Base-by-base conservation (phyloP, 495 filamentous ascomycete genomes). In the Paragyromitra xinjiangensis region DNA sequence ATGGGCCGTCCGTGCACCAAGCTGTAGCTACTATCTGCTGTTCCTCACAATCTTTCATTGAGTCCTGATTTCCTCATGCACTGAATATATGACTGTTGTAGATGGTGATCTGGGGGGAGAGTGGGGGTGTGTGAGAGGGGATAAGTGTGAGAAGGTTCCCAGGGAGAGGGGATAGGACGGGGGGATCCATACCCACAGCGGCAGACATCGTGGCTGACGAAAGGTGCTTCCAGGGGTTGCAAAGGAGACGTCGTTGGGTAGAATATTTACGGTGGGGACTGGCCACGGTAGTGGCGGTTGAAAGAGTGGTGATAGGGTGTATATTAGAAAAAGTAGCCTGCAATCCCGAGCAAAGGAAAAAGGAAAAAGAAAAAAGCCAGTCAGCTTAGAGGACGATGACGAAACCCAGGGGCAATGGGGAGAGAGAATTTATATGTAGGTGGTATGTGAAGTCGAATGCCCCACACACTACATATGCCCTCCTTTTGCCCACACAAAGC, bases 1-100 rank as follows among this genome's bases (percentile, higher is more conserved):
- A 99, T 98, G 70, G 94, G 91, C 80, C 96, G 78, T 53, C 79
- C 69, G 64, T 71, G 65, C 40, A 81, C 65, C 45, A 79, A 82
- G 59, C 64, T 77, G 56, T 82, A 80, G 59, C 77, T 81, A 73
- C 62, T 75, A 81, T 78, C 80, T 81, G 80, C 68, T 77, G 55
- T 64, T 81, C 69, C 73, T 73, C 73, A 65, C 67, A 81, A 81
- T 72, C 66, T 78, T 79, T 79, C 55, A 78, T 79, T 79, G 66
- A 79, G 77, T 78, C 74, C 74, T 78, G 44, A 61, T 71, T 71
- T 79, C 63, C 77, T 71, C 68, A 66, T 79, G 40, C 68, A 79
- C 40, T 73, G 77, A 78, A 78, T 67, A 78, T 79, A 62, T 65
- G 75, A 78, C 75, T 79, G 61, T 67, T 79, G 77, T 42, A 78